Conservation (phyloP, 2,329 filamentous ascomycete species). For the Phyllosticta ampelicida region DNA sequence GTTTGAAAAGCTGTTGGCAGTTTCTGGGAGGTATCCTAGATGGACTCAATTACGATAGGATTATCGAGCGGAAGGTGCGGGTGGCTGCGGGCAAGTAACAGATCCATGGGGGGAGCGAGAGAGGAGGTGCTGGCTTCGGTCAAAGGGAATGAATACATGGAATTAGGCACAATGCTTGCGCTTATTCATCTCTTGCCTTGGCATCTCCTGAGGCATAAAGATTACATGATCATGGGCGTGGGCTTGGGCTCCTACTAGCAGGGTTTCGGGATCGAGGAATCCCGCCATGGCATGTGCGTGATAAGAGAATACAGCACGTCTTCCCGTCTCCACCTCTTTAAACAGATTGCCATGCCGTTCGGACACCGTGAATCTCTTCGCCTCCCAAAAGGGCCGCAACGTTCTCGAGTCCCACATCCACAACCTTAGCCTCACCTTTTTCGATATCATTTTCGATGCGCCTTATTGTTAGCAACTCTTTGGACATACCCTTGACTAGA, state of each 20-base stretch:
- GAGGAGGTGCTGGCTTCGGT: neutral
- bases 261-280: neutral
- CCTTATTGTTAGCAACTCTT: slow-evolving; percentile 25
- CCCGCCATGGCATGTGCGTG: neutral
- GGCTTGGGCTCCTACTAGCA: neutral
- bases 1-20: neutral
- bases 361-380: neutral
- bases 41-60: neutral
- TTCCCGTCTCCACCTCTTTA: neutral
- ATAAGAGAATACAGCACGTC: neutral
- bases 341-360: neutral
- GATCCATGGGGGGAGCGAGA: neutral
- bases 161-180: neutral
- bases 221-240: neutral
- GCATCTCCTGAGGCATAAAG: neutral
- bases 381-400: neutral
- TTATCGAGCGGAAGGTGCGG: neutral
- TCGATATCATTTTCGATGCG: slow-evolving; percentile 22
- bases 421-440: slow-evolving; percentile 24
- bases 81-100: neutral
- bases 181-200: neutral
- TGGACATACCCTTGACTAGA: slow-evolving; percentile 21
- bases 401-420: slow-evolving; percentile 16
- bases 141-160: neutral
- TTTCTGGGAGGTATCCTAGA: neutral